A percentile compares a stretch with the other conserved stretches of the same genome.
These are phyloP conservation scores for Tieghemostelium lacteum DNA, from an alignment of 78 protist genomes.

Conservation along the genomic window DNA sequence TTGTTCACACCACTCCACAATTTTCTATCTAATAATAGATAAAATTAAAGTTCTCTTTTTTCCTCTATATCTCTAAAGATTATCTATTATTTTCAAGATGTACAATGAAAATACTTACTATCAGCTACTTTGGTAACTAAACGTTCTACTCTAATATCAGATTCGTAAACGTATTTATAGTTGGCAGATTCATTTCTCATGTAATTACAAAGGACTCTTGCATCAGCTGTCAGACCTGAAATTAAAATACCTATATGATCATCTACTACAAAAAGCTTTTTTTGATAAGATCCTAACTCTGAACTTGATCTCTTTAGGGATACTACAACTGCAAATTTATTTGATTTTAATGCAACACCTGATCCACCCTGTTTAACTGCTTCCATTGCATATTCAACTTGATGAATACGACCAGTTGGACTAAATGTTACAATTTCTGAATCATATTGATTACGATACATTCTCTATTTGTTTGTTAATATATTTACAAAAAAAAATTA, in stretches of 20 bases:
- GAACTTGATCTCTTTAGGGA: conserved; percentile 89
- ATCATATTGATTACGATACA: conserved; percentile 91
- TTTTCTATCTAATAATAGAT: too few relatives aligned
- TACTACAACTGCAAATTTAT: conserved; percentile 89
- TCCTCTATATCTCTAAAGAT: not conserved
- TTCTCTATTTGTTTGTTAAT: too few relatives aligned
- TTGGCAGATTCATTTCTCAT: conserved; percentile 93
- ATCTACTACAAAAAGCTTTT: conserved; percentile 94
- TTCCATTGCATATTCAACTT: conserved; percentile 99
- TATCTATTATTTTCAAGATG: not conserved
- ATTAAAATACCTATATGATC: conserved; percentile 95
- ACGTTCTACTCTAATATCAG: conserved; percentile 88
- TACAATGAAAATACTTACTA: conserved; percentile 75
- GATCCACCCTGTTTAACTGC: conserved; percentile 98
- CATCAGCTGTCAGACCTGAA: conserved; percentile 94
- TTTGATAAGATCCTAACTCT: conserved; percentile 95
- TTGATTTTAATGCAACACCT: conserved; percentile 89
- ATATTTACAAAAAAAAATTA: too few relatives aligned
- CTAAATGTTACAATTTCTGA: conserved; percentile 93
- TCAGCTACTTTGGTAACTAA: conserved; percentile 91
- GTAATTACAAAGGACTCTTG: conserved; percentile 80
- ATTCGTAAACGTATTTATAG: conserved; percentile 89
- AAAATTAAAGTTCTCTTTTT: too few relatives aligned
- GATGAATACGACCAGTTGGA: conserved; percentile 96
- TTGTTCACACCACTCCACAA: too few relatives aligned